Evolutionary conservation across 2,329 filamentous ascomycete species (phyloP).

Genomic region (Coniosporium tulheliwenetii): DNA sequence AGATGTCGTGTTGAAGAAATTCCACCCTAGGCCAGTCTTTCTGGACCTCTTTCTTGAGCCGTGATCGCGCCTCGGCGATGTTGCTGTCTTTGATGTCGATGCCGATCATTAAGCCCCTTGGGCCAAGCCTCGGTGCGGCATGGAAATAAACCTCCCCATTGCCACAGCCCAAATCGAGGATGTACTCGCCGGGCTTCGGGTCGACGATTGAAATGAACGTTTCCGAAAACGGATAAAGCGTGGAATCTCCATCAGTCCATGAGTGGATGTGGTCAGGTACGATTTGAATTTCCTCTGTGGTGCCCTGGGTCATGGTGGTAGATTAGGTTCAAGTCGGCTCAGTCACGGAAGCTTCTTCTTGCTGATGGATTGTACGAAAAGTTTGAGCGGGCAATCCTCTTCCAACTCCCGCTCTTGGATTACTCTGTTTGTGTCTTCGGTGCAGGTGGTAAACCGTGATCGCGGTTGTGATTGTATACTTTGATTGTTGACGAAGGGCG

Average conservation of each 20-base stretch:
- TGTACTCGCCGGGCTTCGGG: conserved; percentile 16
- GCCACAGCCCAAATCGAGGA: conserved; percentile 31
- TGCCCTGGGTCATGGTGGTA: too few relatives aligned
- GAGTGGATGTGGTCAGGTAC: conserved; percentile 20
- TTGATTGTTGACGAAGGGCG: too few relatives aligned
- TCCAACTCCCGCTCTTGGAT: too few relatives aligned
- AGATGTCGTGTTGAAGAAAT: conserved; percentile 20
- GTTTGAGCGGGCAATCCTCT: too few relatives aligned
- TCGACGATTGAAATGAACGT: conserved; percentile 17
- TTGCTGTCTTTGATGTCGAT: conserved; percentile 26
- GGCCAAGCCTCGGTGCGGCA: conserved; percentile 21
- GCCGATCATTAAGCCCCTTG: conserved; percentile 20
- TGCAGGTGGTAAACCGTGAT: too few relatives aligned
- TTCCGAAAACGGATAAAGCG: conserved; percentile 22
- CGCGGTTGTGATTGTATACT: too few relatives aligned
- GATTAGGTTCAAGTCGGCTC: too few relatives aligned
- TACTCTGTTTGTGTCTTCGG: too few relatives aligned
- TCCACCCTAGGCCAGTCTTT: conserved; percentile 15
- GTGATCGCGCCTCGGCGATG: conserved; percentile 20
- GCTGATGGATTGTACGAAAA: too few relatives aligned
- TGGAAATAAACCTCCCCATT: conserved; percentile 27
- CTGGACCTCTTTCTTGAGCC: conserved; percentile 7
- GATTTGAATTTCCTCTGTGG: too few relatives aligned
- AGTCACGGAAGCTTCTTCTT: too few relatives aligned
- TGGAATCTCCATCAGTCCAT: conserved; percentile 22